A percentile compares a stretch with the other conserved stretches of the same genome.
phyloP scores from a whole-genome alignment of 1,284 basidiomycete genomes.

The Leccinum pseudoinsigne region DNA sequence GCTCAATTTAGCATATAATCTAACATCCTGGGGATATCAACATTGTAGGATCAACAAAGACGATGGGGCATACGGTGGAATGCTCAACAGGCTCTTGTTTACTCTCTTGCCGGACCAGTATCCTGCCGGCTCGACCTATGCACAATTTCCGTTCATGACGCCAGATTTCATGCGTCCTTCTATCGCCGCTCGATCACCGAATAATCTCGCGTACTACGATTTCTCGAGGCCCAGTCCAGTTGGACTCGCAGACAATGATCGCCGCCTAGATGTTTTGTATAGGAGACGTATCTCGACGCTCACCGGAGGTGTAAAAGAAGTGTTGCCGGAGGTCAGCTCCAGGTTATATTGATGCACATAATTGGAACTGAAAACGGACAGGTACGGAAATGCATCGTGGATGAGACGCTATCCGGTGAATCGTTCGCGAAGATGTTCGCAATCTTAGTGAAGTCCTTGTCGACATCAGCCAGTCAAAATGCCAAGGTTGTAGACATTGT shows the following conservation, averaged over 20 bases:
- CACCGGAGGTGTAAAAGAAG: conserved; percentile 12
- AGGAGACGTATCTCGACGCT: conserved; percentile 22
- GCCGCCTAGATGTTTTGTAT: conserved; percentile 13
- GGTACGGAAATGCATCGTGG: conserved; percentile 13
- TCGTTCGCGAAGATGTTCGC: conserved; percentile 16
- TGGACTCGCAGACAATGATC: neutral
- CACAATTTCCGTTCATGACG: conserved; percentile 65
- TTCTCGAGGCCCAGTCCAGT: conserved; percentile 19
- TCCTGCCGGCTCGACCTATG: conserved; percentile 55
- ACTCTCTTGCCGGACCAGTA: conserved; percentile 70
- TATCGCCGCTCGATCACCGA: conserved; percentile 16
- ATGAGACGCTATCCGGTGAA: conserved; percentile 11
- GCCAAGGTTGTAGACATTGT: conserved; percentile 63
- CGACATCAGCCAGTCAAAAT: conserved; percentile 33
- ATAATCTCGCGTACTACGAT: conserved; percentile 22
- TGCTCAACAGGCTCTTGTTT: conserved; percentile 72
- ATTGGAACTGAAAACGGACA: conserved; percentile 5
- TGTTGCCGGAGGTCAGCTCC: conserved; percentile 20
- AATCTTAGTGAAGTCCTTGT: conserved; percentile 18
- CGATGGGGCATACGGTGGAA: conserved; percentile 73
- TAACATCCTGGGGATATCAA: conserved; percentile 77
- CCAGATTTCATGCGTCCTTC: conserved; percentile 37
- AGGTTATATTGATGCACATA: neutral
- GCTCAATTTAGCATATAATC: conserved; percentile 53
- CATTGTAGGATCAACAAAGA: conserved; percentile 62